Evolutionary conservation across 2,329 filamentous ascomycete species (phyloP).

Genomic region (Penicillium sp.): DNA sequence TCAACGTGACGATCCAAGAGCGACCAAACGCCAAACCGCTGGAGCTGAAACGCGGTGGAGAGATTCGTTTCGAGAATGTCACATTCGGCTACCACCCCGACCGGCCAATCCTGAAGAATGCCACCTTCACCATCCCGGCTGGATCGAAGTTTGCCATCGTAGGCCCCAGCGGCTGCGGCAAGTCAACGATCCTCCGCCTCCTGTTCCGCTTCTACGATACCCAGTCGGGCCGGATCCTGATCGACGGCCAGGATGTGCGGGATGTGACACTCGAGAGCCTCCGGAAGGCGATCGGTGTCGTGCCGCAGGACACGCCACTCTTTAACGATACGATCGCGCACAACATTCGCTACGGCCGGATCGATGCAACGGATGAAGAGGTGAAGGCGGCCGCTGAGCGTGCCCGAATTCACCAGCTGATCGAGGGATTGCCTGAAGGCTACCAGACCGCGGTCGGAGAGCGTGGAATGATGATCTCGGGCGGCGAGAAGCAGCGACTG

Average conservation of each 20-base stretch:
- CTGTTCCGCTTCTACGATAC: conserved; percentile 95
- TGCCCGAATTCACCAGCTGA: conserved; percentile 81
- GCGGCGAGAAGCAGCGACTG: conserved; percentile 88
- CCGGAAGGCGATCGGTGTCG: conserved; percentile 83
- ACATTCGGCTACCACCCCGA: conserved; percentile 89
- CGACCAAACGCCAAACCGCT: conserved; percentile 72
- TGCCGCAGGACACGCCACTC: conserved; percentile 93
- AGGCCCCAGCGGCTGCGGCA: conserved; percentile 92
- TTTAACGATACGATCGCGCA: conserved; percentile 97
- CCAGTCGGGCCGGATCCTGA: conserved; percentile 78
- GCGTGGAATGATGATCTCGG: conserved; percentile 93
- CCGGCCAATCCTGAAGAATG: conserved; percentile 80
- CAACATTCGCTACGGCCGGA: conserved; percentile 89
- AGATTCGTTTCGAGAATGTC: conserved; percentile 94
- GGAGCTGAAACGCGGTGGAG: conserved; percentile 71
- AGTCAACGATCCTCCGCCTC: conserved; percentile 86
- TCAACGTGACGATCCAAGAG: conserved; percentile 85
- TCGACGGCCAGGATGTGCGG: conserved; percentile 91
- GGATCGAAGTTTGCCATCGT: conserved; percentile 96
- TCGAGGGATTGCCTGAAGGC: conserved; percentile 77
- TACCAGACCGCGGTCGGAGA: conserved; percentile 92
- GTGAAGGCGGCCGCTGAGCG: conserved; percentile 76
- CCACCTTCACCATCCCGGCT: conserved; percentile 85
- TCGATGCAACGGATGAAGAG: conserved; percentile 71
- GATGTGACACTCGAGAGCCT: conserved; percentile 80